These are phyloP conservation scores for Pyricularia sp. DNA, from an alignment of 2,329 filamentous ascomycete species.

Conservation along the genomic window DNA sequence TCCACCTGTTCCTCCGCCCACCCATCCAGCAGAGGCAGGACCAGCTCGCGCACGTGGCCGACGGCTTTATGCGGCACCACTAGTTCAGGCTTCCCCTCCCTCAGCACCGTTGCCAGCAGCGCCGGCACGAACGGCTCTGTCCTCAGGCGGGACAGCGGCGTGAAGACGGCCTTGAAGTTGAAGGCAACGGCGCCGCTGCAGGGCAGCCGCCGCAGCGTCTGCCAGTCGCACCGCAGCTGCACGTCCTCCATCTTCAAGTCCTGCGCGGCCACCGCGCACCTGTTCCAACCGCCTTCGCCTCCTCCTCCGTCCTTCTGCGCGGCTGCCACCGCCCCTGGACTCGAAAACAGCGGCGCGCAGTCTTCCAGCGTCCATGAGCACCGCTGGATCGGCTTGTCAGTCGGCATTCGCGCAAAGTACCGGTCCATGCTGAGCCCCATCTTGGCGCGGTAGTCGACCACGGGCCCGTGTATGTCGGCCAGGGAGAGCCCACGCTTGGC, in stretches of 20 bases:
- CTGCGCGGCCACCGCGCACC: slow-evolving; percentile 48
- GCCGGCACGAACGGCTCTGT: slow-evolving; percentile 66
- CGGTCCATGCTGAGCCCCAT: slow-evolving; percentile 83
- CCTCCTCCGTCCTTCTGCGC: background rate
- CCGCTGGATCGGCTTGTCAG: slow-evolving; percentile 68
- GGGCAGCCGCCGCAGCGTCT: slow-evolving; percentile 71
- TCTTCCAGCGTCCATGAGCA: slow-evolving; percentile 79
- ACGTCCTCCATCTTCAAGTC: slow-evolving; percentile 41
- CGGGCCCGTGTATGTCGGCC: slow-evolving; percentile 60
- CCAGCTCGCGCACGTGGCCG: slow-evolving; percentile 69
- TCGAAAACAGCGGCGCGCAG: slow-evolving; percentile 66
- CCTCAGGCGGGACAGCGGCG: slow-evolving; percentile 58
- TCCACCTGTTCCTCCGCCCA: slow-evolving; percentile 60
- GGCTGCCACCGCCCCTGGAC: slow-evolving; percentile 48
- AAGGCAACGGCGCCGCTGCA: slow-evolving; percentile 69
- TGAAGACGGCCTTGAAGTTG: slow-evolving; percentile 85
- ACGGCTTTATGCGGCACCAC: slow-evolving; percentile 61
- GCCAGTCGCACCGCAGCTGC: slow-evolving; percentile 76
- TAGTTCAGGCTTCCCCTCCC: slow-evolving; percentile 37
- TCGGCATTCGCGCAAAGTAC: slow-evolving; percentile 66
- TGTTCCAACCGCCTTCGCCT: slow-evolving; percentile 10
- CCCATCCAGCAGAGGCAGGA: slow-evolving; percentile 51
- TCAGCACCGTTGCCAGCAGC: slow-evolving; percentile 58
- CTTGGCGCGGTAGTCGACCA: slow-evolving; percentile 81
- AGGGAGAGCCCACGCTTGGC: slow-evolving; percentile 65